Conservation (phyloP, 495 filamentous ascomycete species). For the Terfezia boudieri region DNA sequence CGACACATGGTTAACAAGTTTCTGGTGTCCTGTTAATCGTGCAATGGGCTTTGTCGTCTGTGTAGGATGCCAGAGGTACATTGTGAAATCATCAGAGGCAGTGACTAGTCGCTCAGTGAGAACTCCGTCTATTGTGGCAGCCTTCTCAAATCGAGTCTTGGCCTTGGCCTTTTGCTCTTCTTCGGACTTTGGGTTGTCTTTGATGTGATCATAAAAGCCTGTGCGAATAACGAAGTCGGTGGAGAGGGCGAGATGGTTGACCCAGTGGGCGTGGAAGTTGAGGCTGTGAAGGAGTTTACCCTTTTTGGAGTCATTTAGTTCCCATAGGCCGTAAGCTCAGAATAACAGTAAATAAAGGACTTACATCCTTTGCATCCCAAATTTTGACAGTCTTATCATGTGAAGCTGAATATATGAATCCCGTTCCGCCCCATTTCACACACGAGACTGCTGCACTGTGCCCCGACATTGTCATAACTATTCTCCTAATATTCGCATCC, state of each 20-base stretch:
- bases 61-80: slow-evolving; percentile 85
- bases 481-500: slow-evolving; percentile 55
- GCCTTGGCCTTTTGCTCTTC: slow-evolving; percentile 56
- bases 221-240: slow-evolving; percentile 82
- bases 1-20: slow-evolving; percentile 83
- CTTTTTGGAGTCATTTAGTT: not conserved
- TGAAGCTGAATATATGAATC: slow-evolving; percentile 66
- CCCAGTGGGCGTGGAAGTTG: slow-evolving; percentile 71
- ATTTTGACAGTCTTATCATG: slow-evolving; percentile 87
- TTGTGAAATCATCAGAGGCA: slow-evolving; percentile 86
- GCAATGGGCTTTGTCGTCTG: slow-evolving; percentile 60
- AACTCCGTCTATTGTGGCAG: slow-evolving; percentile 55
- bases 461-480: slow-evolving; percentile 60
- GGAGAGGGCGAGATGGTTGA: slow-evolving; percentile 88
- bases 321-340: too few relatives aligned
- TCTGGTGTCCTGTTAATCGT: slow-evolving; percentile 81
- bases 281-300: slow-evolving; percentile 62
- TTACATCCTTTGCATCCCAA: slow-evolving; percentile 47
- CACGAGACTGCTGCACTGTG: slow-evolving; percentile 77
- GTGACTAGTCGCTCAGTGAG: slow-evolving; percentile 72
- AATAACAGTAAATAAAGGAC: not conserved
- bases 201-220: slow-evolving; percentile 67
- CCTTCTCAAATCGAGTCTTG: slow-evolving; percentile 64
- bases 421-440: slow-evolving; percentile 83
- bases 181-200: slow-evolving; percentile 39